Evolutionary conservation across 805 yeast genomes (phyloP).

Genomic region (Metschnikowia santaceciliae): DNA sequence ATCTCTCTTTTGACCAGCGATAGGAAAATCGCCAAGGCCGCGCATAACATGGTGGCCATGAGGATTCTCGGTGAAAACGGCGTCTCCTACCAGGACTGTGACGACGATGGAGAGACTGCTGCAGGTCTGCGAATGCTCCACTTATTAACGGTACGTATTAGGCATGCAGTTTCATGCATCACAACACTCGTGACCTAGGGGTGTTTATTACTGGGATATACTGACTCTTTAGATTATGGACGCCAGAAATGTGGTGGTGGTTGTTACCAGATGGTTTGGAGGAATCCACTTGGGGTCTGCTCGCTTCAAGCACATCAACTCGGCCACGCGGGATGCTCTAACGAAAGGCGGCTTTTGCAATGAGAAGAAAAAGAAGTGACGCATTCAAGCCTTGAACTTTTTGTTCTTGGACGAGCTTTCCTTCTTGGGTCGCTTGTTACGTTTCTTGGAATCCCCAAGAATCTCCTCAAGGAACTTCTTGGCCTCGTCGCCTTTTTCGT

Average conservation of each 20-base stretch:
- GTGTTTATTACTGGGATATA: slow-evolving; percentile 9
- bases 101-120: slow-evolving; percentile 96
- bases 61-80: slow-evolving; percentile 59
- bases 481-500: slow-evolving; percentile 9
- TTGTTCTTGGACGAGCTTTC: slow-evolving; percentile 1
- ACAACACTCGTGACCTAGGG: background rate
- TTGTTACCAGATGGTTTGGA: slow-evolving; percentile 89
- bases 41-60: slow-evolving; percentile 87
- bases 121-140: slow-evolving; percentile 88
- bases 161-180: background rate
- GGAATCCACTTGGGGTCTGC: slow-evolving; percentile 92
- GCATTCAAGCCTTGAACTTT: slow-evolving; percentile 3
- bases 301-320: slow-evolving; percentile 87
- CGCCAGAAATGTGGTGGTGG: slow-evolving; percentile 79
- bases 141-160: slow-evolving; percentile 52
- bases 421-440: slow-evolving; percentile 8
- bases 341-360: slow-evolving; percentile 52
- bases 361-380: slow-evolving; percentile 9
- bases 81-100: slow-evolving; percentile 73
- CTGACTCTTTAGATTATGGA: slow-evolving; percentile 55
- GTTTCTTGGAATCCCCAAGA: slow-evolving; percentile 11
- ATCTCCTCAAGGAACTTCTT: slow-evolving; percentile 13
- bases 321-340: slow-evolving; percentile 83
- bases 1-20: slow-evolving; percentile 57
- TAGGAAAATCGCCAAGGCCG: slow-evolving; percentile 59